These are phyloP conservation scores for Achlya hypogyna DNA, from an alignment of 352 stramenopile species.

Conservation along the genomic window DNA sequence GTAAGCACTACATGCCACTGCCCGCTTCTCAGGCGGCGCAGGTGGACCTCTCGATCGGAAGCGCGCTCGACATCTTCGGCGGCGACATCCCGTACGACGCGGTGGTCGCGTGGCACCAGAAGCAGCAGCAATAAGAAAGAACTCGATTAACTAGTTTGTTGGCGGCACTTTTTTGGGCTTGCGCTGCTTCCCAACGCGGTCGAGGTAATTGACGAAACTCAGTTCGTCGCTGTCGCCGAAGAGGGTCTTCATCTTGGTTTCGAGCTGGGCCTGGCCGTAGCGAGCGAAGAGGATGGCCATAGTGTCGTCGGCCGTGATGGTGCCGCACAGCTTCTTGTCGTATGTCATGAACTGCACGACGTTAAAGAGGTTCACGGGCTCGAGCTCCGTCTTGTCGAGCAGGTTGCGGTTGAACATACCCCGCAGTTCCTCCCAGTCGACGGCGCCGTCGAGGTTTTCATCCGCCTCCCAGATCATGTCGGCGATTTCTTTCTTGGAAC, in stretches of 20 bases:
- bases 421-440: conserved; percentile 93
- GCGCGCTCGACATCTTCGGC: conserved; percentile 96
- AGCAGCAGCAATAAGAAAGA: not conserved
- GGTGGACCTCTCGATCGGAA: conserved; percentile 98
- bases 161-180: not conserved
- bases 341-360: conserved; percentile 98
- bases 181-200: conserved; percentile 63
- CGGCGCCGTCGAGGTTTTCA: conserved; percentile 92
- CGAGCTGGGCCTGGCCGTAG: conserved; percentile 81
- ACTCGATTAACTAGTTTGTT: not conserved
- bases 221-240: conserved; percentile 83
- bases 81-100: conserved; percentile 90
- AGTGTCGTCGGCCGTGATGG: conserved; percentile 94
- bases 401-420: conserved; percentile 96
- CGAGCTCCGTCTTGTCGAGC: conserved; percentile 90
- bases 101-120: conserved; percentile 77
- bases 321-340: conserved; percentile 91
- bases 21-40: conserved; percentile 8
- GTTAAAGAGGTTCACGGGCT: conserved; percentile 94
- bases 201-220: conserved; percentile 70
- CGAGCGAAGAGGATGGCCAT: conserved; percentile 97
- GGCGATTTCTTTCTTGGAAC: conserved; percentile 91
- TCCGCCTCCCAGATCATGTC: conserved; percentile 99
- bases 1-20: conserved; percentile 20
- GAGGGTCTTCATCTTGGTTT: conserved; percentile 87